Evolutionary conservation across 306 rosid species (phyloP), one percentile per base, ranked within the genome.

Genomic region (Glycyrrhiza uralensis): DNA sequence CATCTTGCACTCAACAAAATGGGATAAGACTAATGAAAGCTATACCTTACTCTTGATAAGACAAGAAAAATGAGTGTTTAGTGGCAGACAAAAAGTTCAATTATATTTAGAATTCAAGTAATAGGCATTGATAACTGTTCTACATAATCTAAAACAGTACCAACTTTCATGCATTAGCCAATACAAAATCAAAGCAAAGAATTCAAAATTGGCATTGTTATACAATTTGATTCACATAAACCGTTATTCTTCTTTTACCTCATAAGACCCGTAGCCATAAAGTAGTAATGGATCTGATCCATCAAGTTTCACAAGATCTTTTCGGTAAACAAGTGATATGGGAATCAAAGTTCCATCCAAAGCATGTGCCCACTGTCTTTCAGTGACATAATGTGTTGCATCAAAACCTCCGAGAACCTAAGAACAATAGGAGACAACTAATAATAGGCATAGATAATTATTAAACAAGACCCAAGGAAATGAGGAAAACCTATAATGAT

Each of bases 261-360:
- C 97, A 67, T 93, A 93, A 17, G 98, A 93, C 24, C 98, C 98
- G 50, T 93, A 93, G 79, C 98, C 98, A 58, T 93, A 87, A 69
- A 93, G 98, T 55, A 91, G 87, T 64, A 91, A 83, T 35, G 98
- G 94, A 77, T 91, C 92, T 38, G 91, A 87, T 50, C 98, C 98
- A 82, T 93, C 96, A 63, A 93, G 91, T 80, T 89, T 87, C 70
- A 87, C 90, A 36, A 85, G 80, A 78, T 93, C 94, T 81, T 91
- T 89, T 55, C 84, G 78, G 69, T 91, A 93, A 78, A 83, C 92
- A 82, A 93, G 80, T 77, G 98, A 91, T 45, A 93, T 71, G 71
- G 98, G 97, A 74, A 93, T 88, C 84, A 79, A 77, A 59, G 89
- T 87, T 66, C 91, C 98, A 78, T 93, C 98, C 2, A 29, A 72